phyloP scores from a whole-genome alignment of 768 basidiomycete species.

The Galerina sulciceps region DNA sequence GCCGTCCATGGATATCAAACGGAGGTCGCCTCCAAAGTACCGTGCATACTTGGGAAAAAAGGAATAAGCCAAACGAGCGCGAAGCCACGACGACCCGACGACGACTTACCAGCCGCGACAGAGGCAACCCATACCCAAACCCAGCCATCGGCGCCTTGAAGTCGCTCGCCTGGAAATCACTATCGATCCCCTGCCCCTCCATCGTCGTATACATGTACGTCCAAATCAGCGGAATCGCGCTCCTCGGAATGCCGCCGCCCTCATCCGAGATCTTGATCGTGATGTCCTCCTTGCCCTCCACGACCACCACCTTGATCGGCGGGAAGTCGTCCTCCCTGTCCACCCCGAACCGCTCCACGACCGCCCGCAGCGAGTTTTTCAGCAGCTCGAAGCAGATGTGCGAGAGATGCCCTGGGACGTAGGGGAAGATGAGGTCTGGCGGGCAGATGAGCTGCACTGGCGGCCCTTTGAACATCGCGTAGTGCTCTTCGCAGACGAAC shows the following conservation, averaged over 20 bases:
- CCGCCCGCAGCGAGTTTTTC: constrained; percentile 96
- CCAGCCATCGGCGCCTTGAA: constrained; percentile 99
- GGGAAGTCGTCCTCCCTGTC: constrained; percentile 82
- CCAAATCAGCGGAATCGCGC: constrained; percentile 95
- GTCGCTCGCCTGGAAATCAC: constrained; percentile 83
- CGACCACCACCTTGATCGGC: constrained; percentile 92
- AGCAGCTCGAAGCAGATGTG: constrained; percentile 97
- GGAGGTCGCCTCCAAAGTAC: constrained; percentile 93
- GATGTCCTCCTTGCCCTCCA: constrained; percentile 97
- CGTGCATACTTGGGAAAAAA: constrained; percentile 75
- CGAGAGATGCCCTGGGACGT: constrained; percentile 95
- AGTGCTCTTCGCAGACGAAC: constrained; percentile 94
- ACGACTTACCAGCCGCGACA: constrained; percentile 81
- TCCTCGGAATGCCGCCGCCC: constrained; percentile 90
- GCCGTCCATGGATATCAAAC: constrained; percentile 98
- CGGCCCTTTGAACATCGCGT: constrained; percentile 93
- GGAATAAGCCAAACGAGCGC: neutral
- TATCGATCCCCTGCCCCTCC: constrained; percentile 72
- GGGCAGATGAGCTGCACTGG: constrained; percentile 97
- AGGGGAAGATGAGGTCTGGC: constrained; percentile 81
- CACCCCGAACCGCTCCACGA: constrained; percentile 90
- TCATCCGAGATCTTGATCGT: constrained; percentile 99
- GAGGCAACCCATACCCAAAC: constrained; percentile 91
- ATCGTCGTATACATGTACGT: constrained; percentile 97
- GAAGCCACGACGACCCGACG: neutral